These are phyloP conservation scores for Sungouiella thailandica DNA, from an alignment of 805 yeast species.

Conservation along the genomic window DNA sequence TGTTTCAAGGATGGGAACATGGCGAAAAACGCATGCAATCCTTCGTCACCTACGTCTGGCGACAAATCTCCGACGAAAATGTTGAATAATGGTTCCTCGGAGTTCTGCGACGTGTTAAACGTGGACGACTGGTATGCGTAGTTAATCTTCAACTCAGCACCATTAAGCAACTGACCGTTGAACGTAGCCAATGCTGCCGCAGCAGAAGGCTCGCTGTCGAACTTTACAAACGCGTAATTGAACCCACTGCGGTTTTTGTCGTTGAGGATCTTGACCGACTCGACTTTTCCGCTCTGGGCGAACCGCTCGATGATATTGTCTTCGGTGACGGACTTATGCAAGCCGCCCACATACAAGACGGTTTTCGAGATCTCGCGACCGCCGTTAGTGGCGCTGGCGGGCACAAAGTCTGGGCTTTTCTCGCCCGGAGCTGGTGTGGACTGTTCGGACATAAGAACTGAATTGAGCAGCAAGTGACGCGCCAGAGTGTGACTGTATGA, in stretches of 20 bases:
- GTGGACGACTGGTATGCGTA: constrained; percentile 85
- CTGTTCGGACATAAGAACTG: too few species aligned
- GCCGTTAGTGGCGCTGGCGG: constrained; percentile 73
- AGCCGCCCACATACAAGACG: constrained; percentile 72
- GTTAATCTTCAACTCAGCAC: constrained; percentile 57
- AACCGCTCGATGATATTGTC: constrained; percentile 58
- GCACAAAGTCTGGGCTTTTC: constrained; percentile 24
- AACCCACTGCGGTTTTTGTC: constrained; percentile 72
- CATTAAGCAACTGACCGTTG: constrained; percentile 53
- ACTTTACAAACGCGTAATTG: constrained; percentile 84
- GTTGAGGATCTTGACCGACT: constrained; percentile 62
- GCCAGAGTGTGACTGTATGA: too few species aligned
- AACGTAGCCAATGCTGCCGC: constrained; percentile 55
- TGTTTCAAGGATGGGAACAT: constrained; percentile 59
- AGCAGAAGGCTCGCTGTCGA: constrained; percentile 53
- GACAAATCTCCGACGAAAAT: constrained; percentile 85
- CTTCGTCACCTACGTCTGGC: constrained; percentile 76
- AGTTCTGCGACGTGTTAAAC: constrained; percentile 39
- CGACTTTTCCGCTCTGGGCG: constrained; percentile 55
- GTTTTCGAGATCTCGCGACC: constrained; percentile 76
- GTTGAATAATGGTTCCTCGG: constrained; percentile 54
- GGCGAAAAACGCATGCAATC: constrained; percentile 52
- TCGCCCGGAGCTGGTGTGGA: too few species aligned
- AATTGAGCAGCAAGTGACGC: too few species aligned
- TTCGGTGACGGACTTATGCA: constrained; percentile 62